These are phyloP conservation scores for Syzygium syzygioides DNA, from an alignment of 441 rosid genomes.

Conservation along the genomic window DNA sequence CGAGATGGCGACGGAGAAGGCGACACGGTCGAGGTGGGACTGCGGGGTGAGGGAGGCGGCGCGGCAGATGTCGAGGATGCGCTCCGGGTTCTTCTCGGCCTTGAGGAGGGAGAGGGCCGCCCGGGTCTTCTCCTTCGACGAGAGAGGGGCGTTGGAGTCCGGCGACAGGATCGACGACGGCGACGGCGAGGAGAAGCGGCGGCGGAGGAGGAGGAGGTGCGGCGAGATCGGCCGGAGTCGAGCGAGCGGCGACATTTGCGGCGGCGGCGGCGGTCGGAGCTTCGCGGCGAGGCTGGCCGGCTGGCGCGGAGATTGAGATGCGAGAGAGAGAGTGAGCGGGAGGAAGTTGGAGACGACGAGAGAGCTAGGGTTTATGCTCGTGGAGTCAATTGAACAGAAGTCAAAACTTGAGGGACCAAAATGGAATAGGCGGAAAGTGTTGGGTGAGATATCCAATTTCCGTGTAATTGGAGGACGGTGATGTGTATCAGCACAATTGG, in stretches of 20 bases:
- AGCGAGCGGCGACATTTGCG: constrained; percentile 41
- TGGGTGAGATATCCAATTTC: background rate
- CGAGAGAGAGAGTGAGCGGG: background rate
- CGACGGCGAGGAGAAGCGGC: constrained; percentile 8
- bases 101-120: constrained; percentile 65
- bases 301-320: background rate
- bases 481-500: background rate
- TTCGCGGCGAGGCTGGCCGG: background rate
- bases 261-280: background rate
- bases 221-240: constrained; percentile 37
- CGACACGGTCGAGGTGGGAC: constrained; percentile 45
- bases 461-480: background rate
- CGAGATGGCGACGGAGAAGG: constrained; percentile 60
- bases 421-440: background rate
- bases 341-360: background rate
- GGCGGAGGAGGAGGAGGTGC: constrained; percentile 3
- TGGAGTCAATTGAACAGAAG: background rate
- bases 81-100: constrained; percentile 56
- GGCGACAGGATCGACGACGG: constrained; percentile 42
- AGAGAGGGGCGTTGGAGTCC: constrained; percentile 40
- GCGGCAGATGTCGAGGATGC: constrained; percentile 67
- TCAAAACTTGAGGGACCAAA: background rate
- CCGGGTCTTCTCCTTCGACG: constrained; percentile 48
- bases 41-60: constrained; percentile 67
- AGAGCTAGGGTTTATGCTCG: background rate